phyloP scores from a whole-genome alignment of 176 grass and related monocot genomes.

The Bothriochloa decipiens region DNA sequence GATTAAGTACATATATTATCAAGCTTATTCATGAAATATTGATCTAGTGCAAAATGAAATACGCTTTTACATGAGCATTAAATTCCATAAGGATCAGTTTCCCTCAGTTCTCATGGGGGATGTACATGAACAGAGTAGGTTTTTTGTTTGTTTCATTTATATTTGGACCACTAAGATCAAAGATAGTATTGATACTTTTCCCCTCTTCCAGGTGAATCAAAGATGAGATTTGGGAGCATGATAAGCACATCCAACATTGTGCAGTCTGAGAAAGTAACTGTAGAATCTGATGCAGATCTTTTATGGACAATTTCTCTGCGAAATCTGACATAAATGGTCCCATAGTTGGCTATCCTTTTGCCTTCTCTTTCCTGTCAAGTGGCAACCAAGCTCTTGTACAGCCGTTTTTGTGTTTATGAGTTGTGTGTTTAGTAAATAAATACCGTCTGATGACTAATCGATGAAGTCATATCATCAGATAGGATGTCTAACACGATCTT shows the following conservation, averaged over 20 bases:
- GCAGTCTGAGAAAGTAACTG: conserved; percentile 58
- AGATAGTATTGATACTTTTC: neutral
- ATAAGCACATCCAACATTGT: conserved; percentile 86
- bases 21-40: neutral
- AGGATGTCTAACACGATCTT: neutral
- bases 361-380: neutral
- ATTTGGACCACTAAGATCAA: neutral
- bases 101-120: neutral
- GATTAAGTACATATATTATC: too few species aligned
- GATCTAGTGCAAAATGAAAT: neutral
- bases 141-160: neutral
- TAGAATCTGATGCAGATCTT: conserved; percentile 65
- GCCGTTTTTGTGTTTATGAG: neutral
- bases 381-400: conserved; percentile 28
- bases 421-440: conserved; percentile 15
- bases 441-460: neutral
- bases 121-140: neutral
- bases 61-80: neutral
- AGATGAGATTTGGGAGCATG: conserved; percentile 78
- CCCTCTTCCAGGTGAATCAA: conserved; percentile 45
- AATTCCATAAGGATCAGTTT: neutral
- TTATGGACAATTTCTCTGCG: conserved; percentile 73
- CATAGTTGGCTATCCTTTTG: neutral
- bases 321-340: conserved; percentile 34
- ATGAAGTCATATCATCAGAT: neutral